Evolutionary conservation across 1,284 basidiomycete genomes (phyloP), one percentile per base, ranked within the genome.

Genomic region (Cryptococcus sp.): DNA sequence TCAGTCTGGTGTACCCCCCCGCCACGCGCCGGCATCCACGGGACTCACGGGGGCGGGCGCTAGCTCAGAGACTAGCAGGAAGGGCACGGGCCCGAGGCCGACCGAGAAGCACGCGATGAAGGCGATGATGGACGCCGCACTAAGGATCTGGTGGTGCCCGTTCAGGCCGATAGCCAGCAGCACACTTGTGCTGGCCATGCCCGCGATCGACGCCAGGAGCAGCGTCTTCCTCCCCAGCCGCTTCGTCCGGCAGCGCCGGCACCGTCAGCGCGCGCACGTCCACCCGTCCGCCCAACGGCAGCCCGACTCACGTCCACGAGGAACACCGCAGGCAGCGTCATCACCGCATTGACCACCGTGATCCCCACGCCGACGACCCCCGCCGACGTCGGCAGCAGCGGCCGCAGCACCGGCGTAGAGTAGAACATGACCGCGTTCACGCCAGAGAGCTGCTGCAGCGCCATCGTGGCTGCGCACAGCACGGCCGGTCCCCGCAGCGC

Each of bases 61-160:
- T 23, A 96, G 83, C 70, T 97, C 93, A n/a, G 91, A 86, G 35
- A 95, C 86, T 75, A 96, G 87, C 43, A 97, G 85, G 71, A 93
- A 96, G 0, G 93, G 93, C 37, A 96, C 79, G 0, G 93, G 92
- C 0, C 93, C 93, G n/a, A 96, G 80, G 1, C 93, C 93, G 39
- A 89, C 79, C 0, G 90, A 88, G 72, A 95, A 97, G 0, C 88
- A 88, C 71, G 88, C 86, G 37, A 96, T 87, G 71, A 96, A 94
- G 1, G 83, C 80, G 46, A 91, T 76, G 62, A 96, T 91, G 4
- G 88, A 84, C 23, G 89, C 69, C 53, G 88, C 91, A 8, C 88
- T 84, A 9, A 92, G 68, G 6, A 79, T 75, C 13, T 82, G 82
- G 55, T 82, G 75, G 38, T 83, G 82, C 4, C 79, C 79, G 69